Percentiles rank a stretch among this genome's conserved stretches.
These are phyloP conservation scores for Phlyctochytrium bullatum DNA, from an alignment of 192 early-diverging fungal species.

Conservation along the genomic window DNA sequence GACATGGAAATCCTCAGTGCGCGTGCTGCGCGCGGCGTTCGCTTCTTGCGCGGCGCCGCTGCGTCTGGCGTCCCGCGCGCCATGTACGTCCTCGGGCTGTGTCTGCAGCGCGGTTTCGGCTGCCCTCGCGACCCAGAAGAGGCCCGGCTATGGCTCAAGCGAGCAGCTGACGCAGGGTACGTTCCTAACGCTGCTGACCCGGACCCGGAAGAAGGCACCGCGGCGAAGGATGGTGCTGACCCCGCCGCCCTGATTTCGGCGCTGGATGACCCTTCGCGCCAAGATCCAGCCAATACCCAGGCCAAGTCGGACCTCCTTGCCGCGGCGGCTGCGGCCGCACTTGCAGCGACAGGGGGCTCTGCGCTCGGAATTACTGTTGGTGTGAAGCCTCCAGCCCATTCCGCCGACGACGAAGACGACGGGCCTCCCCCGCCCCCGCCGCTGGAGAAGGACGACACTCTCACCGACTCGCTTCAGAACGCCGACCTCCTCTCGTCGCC, in stretches of 20 bases:
- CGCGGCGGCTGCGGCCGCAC: background rate
- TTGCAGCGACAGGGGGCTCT: background rate
- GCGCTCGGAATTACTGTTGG: background rate
- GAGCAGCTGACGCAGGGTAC: background rate
- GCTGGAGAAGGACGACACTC: no score
- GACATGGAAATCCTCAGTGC: background rate
- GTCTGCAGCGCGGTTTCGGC: background rate
- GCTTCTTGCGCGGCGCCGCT: background rate
- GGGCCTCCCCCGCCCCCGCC: no score
- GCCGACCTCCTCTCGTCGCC: no score
- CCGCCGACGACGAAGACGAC: no score
- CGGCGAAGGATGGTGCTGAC: background rate
- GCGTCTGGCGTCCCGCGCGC: background rate
- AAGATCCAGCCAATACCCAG: background rate
- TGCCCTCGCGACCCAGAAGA: background rate
- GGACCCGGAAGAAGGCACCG: background rate
- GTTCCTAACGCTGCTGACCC: background rate
- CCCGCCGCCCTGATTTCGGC: background rate
- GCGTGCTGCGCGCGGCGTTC: background rate
- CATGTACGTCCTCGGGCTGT: slow-evolving; percentile 2
- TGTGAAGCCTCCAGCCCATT: no score
- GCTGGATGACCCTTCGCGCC: background rate
- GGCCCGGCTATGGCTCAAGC: background rate
- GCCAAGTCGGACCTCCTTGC: background rate
- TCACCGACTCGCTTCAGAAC: no score